Conservation (phyloP, 2,329 filamentous ascomycete genomes). For the Trichoderma koningii region DNA sequence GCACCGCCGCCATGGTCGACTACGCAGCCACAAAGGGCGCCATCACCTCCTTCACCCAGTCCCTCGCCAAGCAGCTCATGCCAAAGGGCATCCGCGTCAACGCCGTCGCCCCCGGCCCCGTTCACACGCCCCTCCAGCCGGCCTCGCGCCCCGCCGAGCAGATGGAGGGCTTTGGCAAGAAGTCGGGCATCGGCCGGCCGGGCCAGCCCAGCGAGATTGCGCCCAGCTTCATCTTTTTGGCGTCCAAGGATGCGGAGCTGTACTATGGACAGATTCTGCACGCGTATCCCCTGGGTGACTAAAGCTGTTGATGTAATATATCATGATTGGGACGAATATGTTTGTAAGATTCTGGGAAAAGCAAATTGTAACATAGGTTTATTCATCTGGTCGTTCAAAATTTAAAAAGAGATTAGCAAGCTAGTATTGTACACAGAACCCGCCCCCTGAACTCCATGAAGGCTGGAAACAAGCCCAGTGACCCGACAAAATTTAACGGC, state of each 20-base stretch:
- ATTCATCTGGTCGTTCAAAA: slow-evolving; percentile 11
- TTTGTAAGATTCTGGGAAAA: background rate
- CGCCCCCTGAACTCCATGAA: background rate
- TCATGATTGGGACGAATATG: background rate
- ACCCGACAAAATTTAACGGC: background rate
- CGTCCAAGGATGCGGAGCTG: slow-evolving; percentile 44
- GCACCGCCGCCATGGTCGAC: slow-evolving; percentile 51
- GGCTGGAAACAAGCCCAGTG: background rate
- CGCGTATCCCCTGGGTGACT: slow-evolving; percentile 46
- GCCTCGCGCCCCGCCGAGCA: slow-evolving; percentile 47
- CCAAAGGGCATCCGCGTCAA: slow-evolving; percentile 57
- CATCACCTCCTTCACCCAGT: slow-evolving; percentile 55
- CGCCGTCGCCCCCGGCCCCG: slow-evolving; percentile 34
- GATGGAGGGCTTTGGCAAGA: slow-evolving; percentile 48
- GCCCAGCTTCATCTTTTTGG: slow-evolving; percentile 45
- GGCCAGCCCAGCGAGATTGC: slow-evolving; percentile 51
- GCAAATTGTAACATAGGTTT: background rate
- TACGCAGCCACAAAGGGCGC: slow-evolving; percentile 60
- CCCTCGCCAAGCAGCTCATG: slow-evolving; percentile 51
- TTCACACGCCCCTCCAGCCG: slow-evolving; percentile 39
- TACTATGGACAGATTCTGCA: slow-evolving; percentile 46
- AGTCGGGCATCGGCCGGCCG: slow-evolving; percentile 42
- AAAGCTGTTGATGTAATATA: background rate
- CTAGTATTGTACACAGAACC: slow-evolving; percentile 8
- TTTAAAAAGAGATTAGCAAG: background rate